Evolutionary conservation across 2,329 filamentous ascomycete genomes (phyloP).

Genomic region (Aureobasidium sp.): DNA sequence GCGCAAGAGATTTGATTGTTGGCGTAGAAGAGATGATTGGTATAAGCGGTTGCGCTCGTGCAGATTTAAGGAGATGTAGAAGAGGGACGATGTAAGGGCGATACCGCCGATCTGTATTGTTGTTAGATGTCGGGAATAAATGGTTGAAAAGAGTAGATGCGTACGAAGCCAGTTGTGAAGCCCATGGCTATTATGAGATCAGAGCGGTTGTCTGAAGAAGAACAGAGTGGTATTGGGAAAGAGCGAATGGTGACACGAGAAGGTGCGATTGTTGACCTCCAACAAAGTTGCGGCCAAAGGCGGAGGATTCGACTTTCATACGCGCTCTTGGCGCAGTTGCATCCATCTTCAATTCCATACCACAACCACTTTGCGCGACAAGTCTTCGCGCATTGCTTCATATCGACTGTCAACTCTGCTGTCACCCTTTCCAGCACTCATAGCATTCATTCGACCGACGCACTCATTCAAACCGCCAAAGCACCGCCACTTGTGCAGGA

Average conservation of each 20-base stretch:
- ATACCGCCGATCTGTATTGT: conserved; percentile 40
- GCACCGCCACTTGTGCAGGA: conserved; percentile 1
- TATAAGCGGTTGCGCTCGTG: conserved; percentile 41
- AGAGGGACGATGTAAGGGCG: conserved; percentile 41
- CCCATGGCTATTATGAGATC: conserved; percentile 32
- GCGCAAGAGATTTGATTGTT: conserved; percentile 38
- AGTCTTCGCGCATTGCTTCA: neutral
- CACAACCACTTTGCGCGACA: neutral
- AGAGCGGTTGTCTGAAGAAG: neutral
- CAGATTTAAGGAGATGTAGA: conserved; percentile 33
- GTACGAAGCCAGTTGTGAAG: conserved; percentile 46
- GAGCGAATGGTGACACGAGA: neutral
- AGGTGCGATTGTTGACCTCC: neutral
- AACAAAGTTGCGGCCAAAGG: neutral
- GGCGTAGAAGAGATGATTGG: conserved; percentile 40
- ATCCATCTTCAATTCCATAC: neutral
- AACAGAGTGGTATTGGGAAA: neutral
- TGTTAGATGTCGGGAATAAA: neutral
- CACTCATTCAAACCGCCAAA: neutral
- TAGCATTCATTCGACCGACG: neutral
- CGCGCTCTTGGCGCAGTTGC: conserved; percentile 1
- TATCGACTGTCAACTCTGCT: neutral
- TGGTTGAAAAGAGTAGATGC: conserved; percentile 16
- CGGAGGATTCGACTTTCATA: neutral
- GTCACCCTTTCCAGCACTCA: neutral